A percentile compares a stretch with the other conserved stretches of the same genome.
Evolutionary conservation across 345 rosid genomes (phyloP).

Genomic region (Laguncularia racemosa): DNA sequence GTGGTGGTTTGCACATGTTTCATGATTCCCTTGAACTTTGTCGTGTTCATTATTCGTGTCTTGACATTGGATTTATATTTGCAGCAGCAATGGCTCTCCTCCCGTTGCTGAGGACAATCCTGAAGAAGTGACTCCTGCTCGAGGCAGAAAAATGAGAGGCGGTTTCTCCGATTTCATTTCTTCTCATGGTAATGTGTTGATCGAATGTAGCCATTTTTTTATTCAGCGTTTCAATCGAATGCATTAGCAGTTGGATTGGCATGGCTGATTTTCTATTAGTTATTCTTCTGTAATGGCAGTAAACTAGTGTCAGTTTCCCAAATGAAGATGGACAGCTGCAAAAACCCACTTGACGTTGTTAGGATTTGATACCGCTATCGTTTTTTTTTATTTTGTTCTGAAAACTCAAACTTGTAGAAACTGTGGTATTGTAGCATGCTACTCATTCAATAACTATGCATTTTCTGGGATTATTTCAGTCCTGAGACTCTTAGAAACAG

Average conservation of each 20-base stretch:
- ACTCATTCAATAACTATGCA: too few species aligned
- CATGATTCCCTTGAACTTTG: too few species aligned
- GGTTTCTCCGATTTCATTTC: constrained; percentile 43
- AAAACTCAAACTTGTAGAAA: too few species aligned
- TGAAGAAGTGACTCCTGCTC: constrained; percentile 15
- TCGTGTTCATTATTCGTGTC: too few species aligned
- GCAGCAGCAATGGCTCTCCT: constrained; percentile 20
- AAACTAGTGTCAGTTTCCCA: too few species aligned
- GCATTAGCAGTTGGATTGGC: neutral
- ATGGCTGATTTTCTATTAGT: neutral
- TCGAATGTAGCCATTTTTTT: neutral
- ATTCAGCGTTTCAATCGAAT: neutral
- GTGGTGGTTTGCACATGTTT: too few species aligned
- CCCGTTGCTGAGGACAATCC: constrained; percentile 19
- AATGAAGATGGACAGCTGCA: too few species aligned
- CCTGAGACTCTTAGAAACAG: constrained; percentile 15
- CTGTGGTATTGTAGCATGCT: too few species aligned
- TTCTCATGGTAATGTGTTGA: constrained; percentile 28
- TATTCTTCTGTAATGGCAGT: too few species aligned
- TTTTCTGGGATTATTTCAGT: constrained; percentile 13
- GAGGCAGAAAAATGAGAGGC: constrained; percentile 27
- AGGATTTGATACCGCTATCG: neutral
- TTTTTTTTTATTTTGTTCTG: too few species aligned
- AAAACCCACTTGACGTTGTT: too few species aligned
- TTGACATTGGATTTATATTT: neutral